phyloP scores from a whole-genome alignment of 2,329 filamentous ascomycete species.

The Neonectria punicea region DNA sequence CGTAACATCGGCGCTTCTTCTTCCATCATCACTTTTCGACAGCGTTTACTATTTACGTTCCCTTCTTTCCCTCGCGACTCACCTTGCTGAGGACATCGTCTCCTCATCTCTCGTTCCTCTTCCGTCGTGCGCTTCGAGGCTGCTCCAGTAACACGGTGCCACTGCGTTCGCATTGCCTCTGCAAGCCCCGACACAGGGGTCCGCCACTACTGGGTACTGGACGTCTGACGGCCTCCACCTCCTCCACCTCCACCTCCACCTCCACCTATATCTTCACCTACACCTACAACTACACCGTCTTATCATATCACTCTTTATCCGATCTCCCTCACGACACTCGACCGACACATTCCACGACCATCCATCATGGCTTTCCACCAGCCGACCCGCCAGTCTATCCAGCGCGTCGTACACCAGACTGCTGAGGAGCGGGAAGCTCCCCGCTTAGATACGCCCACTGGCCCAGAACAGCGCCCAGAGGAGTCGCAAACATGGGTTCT shows the following conservation, averaged over 20 bases:
- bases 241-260: background rate
- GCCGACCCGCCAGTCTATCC: constrained; percentile 63
- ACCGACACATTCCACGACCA: constrained; percentile 19
- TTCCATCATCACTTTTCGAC: constrained; percentile 14
- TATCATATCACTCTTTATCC: constrained; percentile 39
- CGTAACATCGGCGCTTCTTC: constrained; percentile 22
- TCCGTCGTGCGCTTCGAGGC: constrained; percentile 7
- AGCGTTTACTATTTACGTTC: constrained; percentile 13
- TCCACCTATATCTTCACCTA: constrained; percentile 10
- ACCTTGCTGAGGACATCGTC: background rate
- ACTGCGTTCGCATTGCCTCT: constrained; percentile 26
- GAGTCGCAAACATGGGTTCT: constrained; percentile 96
- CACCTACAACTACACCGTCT: constrained; percentile 38
- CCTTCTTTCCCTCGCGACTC: constrained; percentile 4
- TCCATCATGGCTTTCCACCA: constrained; percentile 69
- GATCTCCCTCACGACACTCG: constrained; percentile 28
- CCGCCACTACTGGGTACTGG: constrained; percentile 40
- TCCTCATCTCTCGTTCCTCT: background rate
- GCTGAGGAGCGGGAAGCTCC: constrained; percentile 51
- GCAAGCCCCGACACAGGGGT: constrained; percentile 35
- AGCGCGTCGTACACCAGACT: constrained; percentile 57
- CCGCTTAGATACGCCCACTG: constrained; percentile 39
- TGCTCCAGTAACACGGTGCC: constrained; percentile 2
- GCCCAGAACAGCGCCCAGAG: constrained; percentile 58
- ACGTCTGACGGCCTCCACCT: background rate